A percentile compares a stretch with the other conserved stretches of the same genome.
Conservation (phyloP, 2,329 filamentous ascomycete species). For the Corinectria fuckeliana region DNA sequence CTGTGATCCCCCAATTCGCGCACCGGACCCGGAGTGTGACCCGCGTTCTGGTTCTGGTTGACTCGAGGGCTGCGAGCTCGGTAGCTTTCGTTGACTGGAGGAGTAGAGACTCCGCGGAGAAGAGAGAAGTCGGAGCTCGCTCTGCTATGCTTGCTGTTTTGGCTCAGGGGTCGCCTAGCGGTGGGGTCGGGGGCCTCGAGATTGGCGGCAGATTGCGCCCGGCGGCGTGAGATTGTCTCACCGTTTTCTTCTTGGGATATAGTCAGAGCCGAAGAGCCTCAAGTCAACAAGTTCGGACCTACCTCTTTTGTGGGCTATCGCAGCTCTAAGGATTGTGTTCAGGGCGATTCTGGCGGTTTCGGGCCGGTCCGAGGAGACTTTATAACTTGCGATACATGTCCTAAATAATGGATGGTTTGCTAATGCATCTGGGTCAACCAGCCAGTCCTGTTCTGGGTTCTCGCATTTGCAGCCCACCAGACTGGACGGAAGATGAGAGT, state of each 20-base stretch:
- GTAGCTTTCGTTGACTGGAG: slow-evolving; percentile 50
- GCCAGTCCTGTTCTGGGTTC: slow-evolving; percentile 70
- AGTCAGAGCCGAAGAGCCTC: neutral
- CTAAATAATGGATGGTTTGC: slow-evolving; percentile 68
- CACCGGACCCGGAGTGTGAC: slow-evolving; percentile 12
- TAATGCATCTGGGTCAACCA: slow-evolving; percentile 73
- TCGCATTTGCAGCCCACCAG: slow-evolving; percentile 93
- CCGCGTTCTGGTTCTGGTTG: slow-evolving; percentile 33
- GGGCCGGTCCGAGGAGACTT: slow-evolving; percentile 72
- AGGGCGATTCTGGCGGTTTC: slow-evolving; percentile 79
- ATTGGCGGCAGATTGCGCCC: slow-evolving; percentile 67
- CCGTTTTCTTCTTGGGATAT: slow-evolving; percentile 45
- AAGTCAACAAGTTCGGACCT: slow-evolving; percentile 11
- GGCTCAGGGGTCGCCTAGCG: slow-evolving; percentile 60
- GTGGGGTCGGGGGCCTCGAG: slow-evolving; percentile 62
- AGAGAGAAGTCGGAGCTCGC: slow-evolving; percentile 74
- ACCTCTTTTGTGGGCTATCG: slow-evolving; percentile 74
- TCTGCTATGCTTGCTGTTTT: slow-evolving; percentile 71
- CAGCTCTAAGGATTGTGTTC: slow-evolving; percentile 74
- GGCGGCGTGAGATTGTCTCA: slow-evolving; percentile 56
- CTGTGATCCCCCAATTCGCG: slow-evolving; percentile 28
- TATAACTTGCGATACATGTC: slow-evolving; percentile 74
- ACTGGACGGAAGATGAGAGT: slow-evolving; percentile 75
- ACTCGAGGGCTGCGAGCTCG: slow-evolving; percentile 42
- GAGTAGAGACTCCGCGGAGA: slow-evolving; percentile 59